A percentile compares a stretch with the other conserved stretches of the same genome.
phyloP scores from a whole-genome alignment of 495 filamentous ascomycete species.

The Podospora anserina region DNA sequence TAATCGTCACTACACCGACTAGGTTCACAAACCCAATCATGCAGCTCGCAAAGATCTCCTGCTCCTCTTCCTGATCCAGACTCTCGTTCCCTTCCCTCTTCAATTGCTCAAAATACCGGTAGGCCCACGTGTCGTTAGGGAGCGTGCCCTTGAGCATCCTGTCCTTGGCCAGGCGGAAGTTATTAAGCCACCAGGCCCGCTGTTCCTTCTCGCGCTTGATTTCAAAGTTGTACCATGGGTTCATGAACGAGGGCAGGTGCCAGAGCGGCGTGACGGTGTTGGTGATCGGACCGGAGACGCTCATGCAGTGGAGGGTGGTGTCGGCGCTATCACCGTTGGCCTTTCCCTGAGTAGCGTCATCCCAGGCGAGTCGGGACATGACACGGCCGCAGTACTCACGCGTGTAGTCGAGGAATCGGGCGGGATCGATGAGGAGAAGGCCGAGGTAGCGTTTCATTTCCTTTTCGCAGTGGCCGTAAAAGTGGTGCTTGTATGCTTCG shows the following conservation, averaged over 20 bases:
- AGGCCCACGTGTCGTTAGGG: conserved; percentile 44
- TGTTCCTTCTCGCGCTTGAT: conserved; percentile 40
- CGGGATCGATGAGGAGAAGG: conserved; percentile 43
- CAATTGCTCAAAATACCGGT: conserved; percentile 46
- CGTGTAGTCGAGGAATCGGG: conserved; percentile 43
- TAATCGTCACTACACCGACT: conserved; percentile 48
- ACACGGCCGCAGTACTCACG: conserved; percentile 47
- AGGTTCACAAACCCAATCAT: conserved; percentile 50
- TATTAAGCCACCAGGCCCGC: conserved; percentile 45
- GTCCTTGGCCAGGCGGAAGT: conserved; percentile 40
- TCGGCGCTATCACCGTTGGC: conserved; percentile 45
- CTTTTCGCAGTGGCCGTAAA: conserved; percentile 47
- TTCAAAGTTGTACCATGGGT: conserved; percentile 48
- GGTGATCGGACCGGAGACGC: conserved; percentile 46
- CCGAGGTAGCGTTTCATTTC: conserved; percentile 45
- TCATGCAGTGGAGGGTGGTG: conserved; percentile 47
- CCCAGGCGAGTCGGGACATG: conserved; percentile 49
- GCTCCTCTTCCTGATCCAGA: conserved; percentile 37
- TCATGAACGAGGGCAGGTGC: conserved; percentile 38
- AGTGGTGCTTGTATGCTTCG: conserved; percentile 45
- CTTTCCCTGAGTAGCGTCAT: conserved; percentile 43
- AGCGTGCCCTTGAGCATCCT: conserved; percentile 38
- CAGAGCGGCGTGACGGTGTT: conserved; percentile 48
- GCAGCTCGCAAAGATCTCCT: conserved; percentile 47
- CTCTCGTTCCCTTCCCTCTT: conserved; percentile 35